Evolutionary conservation across 75 land plant species (phyloP), one percentile per base, ranked within the genome.

Genomic region (Pinus tabuliformis): DNA sequence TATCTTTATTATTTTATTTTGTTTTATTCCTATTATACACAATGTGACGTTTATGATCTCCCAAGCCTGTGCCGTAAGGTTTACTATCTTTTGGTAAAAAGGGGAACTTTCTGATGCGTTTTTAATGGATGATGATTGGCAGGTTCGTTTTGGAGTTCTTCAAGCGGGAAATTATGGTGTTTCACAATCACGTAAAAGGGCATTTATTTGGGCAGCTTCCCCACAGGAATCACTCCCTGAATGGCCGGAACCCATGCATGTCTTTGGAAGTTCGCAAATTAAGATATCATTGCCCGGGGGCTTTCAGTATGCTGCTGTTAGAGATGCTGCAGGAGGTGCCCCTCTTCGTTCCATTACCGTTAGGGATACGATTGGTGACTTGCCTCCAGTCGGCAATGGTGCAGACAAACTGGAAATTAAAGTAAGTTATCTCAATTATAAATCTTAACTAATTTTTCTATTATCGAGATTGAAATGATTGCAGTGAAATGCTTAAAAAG

Each of bases 171-270:
- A 95, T 17, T 96, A 76, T 84, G 99, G 99, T 60, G 95, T 96
- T 73, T 86, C 99, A 77, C 99, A 96, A 74, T 93, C 99, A 56
- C 77, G 97, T 5, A 93, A 93, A 79, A 81, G 99, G 22, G 99
- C 99, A 57, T 93, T 96, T 59, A 93, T 96, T 54, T 96, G 99
- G 99, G 99, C 99, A 70, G 99, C 97, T 54, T 83, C 97, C 13
- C 97, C 99, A 12, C 79, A 85, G 14, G 91, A 93, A 26, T 71
- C 56, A 11, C 88, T 96, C 2, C 99, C 99, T 17, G 97, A 96
- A 56, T 96, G 99, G 99, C 99, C 99, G 33, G 97, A 96, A 65
- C 97, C 99, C 0, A 88, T 89, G 90, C 91, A 96, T 77, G 99
- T 96, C 4, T 96, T 96, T 81, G 87, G 88, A 79, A 78, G 78